Evolutionary conservation across 2,329 filamentous ascomycete species (phyloP).

Genomic region (Aspergillus tanneri): DNA sequence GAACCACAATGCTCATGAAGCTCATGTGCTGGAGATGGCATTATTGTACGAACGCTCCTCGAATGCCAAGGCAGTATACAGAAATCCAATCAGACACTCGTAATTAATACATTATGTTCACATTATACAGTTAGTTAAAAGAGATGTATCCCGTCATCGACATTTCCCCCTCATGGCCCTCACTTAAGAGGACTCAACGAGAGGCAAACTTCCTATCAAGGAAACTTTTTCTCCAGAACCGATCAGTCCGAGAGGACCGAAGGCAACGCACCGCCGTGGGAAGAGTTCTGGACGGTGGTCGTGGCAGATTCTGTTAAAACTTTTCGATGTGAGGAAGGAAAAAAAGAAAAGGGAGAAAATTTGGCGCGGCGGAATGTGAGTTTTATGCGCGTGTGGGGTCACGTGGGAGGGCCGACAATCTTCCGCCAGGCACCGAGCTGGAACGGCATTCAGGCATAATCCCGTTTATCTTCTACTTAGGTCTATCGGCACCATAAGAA

Average conservation of each 20-base stretch:
- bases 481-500: background rate
- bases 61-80: too few species aligned
- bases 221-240: conserved; percentile 64
- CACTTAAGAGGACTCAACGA: conserved; percentile 69
- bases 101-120: too few species aligned
- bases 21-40: too few species aligned
- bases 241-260: conserved; percentile 55
- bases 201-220: conserved; percentile 69
- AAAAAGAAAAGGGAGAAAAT: conserved; percentile 32
- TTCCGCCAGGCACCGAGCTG: conserved; percentile 14
- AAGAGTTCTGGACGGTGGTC: conserved; percentile 59
- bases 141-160: conserved; percentile 65
- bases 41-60: too few species aligned
- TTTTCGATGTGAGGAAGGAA: conserved; percentile 56
- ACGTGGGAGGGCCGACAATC: conserved; percentile 30
- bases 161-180: conserved; percentile 69
- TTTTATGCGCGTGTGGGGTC: conserved; percentile 32
- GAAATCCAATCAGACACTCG: too few species aligned
- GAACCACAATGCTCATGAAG: too few species aligned
- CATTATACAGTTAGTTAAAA: conserved; percentile 6
- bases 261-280: conserved; percentile 68
- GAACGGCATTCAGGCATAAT: conserved; percentile 11
- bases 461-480: too few species aligned
- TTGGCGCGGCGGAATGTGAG: background rate
- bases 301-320: conserved; percentile 66